A percentile compares a stretch with the other conserved stretches of the same genome.
Conservation (phyloP, 129 eudicot genomes). For the Flaveria bidentis region DNA sequence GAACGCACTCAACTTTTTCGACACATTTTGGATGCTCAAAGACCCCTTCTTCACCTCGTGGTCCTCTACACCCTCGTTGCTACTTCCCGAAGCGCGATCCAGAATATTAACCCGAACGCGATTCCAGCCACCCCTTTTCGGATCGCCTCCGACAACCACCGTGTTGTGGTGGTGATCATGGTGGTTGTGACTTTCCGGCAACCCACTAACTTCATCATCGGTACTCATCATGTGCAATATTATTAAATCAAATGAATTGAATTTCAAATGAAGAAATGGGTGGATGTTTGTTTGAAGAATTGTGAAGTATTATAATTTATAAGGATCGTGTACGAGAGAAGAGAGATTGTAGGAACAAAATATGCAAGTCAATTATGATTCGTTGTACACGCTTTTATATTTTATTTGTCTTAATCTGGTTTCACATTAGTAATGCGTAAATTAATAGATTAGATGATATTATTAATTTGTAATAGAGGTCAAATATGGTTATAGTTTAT, state of each 20-base stretch:
- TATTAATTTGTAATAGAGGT: no score
- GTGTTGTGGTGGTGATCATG: no score
- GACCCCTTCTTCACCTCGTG: slow-evolving; percentile 41
- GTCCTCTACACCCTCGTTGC: slow-evolving; percentile 57
- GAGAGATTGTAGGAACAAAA: not conserved
- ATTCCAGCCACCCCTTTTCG: slow-evolving; percentile 43
- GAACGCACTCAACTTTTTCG: slow-evolving; percentile 54
- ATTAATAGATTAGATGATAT: no score
- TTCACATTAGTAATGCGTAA: no score
- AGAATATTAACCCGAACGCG: slow-evolving; percentile 52
- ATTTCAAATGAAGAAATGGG: slow-evolving; percentile 5
- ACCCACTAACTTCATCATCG: slow-evolving; percentile 40
- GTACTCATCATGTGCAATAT: slow-evolving; percentile 41
- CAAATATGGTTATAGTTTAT: no score
- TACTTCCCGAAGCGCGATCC: slow-evolving; percentile 24
- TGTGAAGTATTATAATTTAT: slow-evolving; percentile 38
- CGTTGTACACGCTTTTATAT: not conserved
- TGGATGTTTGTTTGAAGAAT: not conserved
- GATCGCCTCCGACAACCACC: no score
- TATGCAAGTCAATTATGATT: not conserved
- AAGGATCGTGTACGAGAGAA: slow-evolving; percentile 24
- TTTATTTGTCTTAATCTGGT: not conserved
- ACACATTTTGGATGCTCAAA: slow-evolving; percentile 47
- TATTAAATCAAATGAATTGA: slow-evolving; percentile 22
- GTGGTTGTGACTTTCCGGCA: slow-evolving; percentile 27